Percentiles rank a stretch among this genome's conserved stretches.
Evolutionary conservation across 2,329 filamentous ascomycete species (phyloP).

Genomic region (Calycina herbarum): DNA sequence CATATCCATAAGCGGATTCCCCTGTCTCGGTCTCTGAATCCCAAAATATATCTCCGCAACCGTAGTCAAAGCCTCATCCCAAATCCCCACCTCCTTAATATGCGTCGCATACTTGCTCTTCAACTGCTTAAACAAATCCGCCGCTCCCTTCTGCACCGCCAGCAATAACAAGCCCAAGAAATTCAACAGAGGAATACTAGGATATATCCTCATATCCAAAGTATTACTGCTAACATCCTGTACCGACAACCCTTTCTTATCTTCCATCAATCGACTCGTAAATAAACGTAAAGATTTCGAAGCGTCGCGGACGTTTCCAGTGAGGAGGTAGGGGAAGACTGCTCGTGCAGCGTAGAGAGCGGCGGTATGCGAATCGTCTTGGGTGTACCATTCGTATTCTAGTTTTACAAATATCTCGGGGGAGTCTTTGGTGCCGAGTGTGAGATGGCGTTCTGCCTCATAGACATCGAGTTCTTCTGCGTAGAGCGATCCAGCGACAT

Average conservation of each 20-base stretch:
- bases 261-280: constrained; percentile 61
- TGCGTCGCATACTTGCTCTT: constrained; percentile 77
- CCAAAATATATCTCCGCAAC: constrained; percentile 97
- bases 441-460: constrained; percentile 87
- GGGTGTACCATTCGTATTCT: constrained; percentile 92
- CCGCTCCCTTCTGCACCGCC: constrained; percentile 73
- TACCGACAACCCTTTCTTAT: constrained; percentile 60
- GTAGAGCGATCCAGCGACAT: constrained; percentile 83
- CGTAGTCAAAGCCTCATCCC: constrained; percentile 80
- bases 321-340: constrained; percentile 85
- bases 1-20: constrained; percentile 95
- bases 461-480: constrained; percentile 92
- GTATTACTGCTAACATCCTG: constrained; percentile 77
- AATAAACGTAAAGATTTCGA: constrained; percentile 80
- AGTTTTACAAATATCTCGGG: constrained; percentile 76
- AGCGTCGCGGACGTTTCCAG: constrained; percentile 87
- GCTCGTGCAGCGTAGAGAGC: constrained; percentile 83
- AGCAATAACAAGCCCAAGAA: constrained; percentile 85
- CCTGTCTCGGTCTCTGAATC: constrained; percentile 83
- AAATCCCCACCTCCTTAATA: constrained; percentile 73
- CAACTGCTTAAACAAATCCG: constrained; percentile 79
- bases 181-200: constrained; percentile 89
- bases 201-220: constrained; percentile 79
- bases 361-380: constrained; percentile 85
- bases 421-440: constrained; percentile 87